Evolutionary conservation across 306 rosid species (phyloP).

Genomic region (Trifolium pratense): DNA sequence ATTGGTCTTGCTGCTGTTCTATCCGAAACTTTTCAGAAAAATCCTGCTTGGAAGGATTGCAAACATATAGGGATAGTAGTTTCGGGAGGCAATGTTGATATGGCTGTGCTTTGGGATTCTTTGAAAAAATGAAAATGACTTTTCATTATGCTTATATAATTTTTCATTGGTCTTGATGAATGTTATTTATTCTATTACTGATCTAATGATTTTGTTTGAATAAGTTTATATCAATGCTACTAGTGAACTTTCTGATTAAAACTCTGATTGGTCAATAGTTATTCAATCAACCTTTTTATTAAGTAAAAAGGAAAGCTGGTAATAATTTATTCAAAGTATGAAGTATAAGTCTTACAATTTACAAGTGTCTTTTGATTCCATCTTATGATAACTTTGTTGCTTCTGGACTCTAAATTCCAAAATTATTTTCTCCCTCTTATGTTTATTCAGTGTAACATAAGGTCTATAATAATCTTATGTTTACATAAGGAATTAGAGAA

Average conservation of each 20-base stretch:
- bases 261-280: slow-evolving; percentile 16
- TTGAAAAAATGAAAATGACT: slow-evolving; percentile 49
- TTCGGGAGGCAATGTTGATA: slow-evolving; percentile 92
- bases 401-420: too few relatives aligned
- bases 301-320: neutral
- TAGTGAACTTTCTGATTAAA: slow-evolving; percentile 19
- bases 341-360: too few relatives aligned
- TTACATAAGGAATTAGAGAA: too few relatives aligned
- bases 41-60: slow-evolving; percentile 75
- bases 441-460: too few relatives aligned
- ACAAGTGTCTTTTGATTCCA: too few relatives aligned
- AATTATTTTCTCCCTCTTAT: too few relatives aligned
- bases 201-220: slow-evolving; percentile 18
- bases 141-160: slow-evolving; percentile 21
- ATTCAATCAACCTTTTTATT: neutral
- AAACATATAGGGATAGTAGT: slow-evolving; percentile 71
- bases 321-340: too few relatives aligned
- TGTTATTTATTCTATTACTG: slow-evolving; percentile 10
- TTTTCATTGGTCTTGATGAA: slow-evolving; percentile 26
- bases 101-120: slow-evolving; percentile 72
- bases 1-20: slow-evolving; percentile 94
- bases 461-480: too few relatives aligned
- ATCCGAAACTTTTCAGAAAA: slow-evolving; percentile 71
- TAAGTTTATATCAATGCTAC: slow-evolving; percentile 17
- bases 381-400: too few relatives aligned